A percentile compares a stretch with the other conserved stretches of the same genome.
phyloP scores from a whole-genome alignment of 306 rosid species.

The Crataegus laevigata region DNA sequence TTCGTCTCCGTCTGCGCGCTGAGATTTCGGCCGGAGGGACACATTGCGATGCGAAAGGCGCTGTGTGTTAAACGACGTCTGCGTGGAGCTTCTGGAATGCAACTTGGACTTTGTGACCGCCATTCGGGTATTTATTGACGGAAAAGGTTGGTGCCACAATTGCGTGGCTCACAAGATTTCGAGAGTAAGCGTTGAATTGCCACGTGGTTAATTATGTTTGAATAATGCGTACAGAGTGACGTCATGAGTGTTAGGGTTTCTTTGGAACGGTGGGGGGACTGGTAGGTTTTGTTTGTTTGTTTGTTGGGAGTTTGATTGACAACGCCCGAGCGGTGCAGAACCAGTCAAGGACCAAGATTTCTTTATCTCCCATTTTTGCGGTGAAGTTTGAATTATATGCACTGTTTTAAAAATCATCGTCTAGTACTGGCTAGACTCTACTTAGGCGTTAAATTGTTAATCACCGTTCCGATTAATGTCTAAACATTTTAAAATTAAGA shows the following conservation, averaged over 20 bases:
- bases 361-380: no score
- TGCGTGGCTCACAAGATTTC: not conserved
- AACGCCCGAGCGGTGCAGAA: no score
- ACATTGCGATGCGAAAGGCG: constrained; percentile 24
- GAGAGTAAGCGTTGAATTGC: not conserved
- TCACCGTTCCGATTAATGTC: no score
- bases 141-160: not conserved
- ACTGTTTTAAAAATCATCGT: no score
- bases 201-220: not conserved
- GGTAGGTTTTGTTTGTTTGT: not conserved
- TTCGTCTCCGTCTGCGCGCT: not conserved
- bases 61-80: not conserved
- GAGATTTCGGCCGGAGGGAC: constrained; percentile 43
- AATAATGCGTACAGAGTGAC: not conserved
- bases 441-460: no score
- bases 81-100: not conserved
- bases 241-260: not conserved
- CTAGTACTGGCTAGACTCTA: no score
- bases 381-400: no score
- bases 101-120: not conserved
- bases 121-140: constrained; percentile 1
- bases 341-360: no score
- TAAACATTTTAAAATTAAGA: no score
- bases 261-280: not conserved
- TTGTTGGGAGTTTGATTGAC: no score